These are phyloP conservation scores for Begonia fuchsioides DNA, from an alignment of 306 rosid genomes.

Conservation along the genomic window DNA sequence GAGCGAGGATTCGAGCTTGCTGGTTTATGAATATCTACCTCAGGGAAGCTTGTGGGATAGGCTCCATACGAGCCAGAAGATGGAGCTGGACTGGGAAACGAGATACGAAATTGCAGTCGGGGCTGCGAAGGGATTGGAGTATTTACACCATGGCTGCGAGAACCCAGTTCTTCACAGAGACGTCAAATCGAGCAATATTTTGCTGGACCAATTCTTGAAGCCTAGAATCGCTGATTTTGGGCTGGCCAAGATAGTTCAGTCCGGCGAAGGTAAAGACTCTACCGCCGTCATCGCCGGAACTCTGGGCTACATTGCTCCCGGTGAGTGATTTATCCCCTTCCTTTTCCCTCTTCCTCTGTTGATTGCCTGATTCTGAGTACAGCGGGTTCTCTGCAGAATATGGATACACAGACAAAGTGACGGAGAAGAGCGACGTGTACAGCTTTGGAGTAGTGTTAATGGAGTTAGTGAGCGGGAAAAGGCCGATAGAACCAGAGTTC, in stretches of 20 bases:
- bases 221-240: slow-evolving; percentile 94
- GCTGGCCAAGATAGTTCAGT: slow-evolving; percentile 60
- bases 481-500: slow-evolving; percentile 58
- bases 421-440: too few relatives aligned
- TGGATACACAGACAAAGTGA: slow-evolving; percentile 70
- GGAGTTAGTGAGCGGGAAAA: slow-evolving; percentile 77
- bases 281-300: slow-evolving; percentile 82
- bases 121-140: slow-evolving; percentile 86
- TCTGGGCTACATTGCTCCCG: slow-evolving; percentile 91
- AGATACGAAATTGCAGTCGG: slow-evolving; percentile 77
- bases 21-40: slow-evolving; percentile 78
- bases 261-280: slow-evolving; percentile 31
- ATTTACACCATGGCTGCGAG: slow-evolving; percentile 71
- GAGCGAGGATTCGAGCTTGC: too few relatives aligned
- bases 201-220: slow-evolving; percentile 74
- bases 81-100: slow-evolving; percentile 82
- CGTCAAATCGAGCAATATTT: slow-evolving; percentile 81
- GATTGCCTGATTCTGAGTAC: too few relatives aligned
- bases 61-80: slow-evolving; percentile 45
- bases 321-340: slow-evolving; percentile 18
- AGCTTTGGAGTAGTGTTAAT: slow-evolving; percentile 71
- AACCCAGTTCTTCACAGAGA: slow-evolving; percentile 79
- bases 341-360: too few relatives aligned
- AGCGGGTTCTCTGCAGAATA: slow-evolving; percentile 32
- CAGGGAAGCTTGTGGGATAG: slow-evolving; percentile 88